A percentile compares a stretch with the other conserved stretches of the same genome.
phyloP scores from a whole-genome alignment of 345 rosid genomes.

The Citrus medica region DNA sequence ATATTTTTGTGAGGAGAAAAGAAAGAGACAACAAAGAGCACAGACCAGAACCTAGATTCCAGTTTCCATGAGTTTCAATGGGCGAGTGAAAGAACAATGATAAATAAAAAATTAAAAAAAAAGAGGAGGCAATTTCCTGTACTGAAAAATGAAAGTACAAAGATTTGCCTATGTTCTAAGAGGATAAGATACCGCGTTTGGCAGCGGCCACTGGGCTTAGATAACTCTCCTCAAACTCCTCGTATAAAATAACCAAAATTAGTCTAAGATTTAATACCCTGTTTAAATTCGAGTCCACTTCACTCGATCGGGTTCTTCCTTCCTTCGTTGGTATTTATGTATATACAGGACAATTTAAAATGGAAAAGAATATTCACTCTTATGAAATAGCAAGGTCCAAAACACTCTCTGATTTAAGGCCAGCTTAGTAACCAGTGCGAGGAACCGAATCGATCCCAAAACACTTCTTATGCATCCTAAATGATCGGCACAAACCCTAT shows the following conservation, averaged over 20 bases:
- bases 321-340: background rate
- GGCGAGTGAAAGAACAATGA: no score
- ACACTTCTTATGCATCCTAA: background rate
- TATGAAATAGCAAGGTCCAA: background rate
- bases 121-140: no score
- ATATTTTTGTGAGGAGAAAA: background rate
- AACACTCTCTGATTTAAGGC: background rate
- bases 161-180: no score
- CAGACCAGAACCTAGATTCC: no score
- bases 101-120: no score
- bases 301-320: no score
- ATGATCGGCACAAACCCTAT: background rate
- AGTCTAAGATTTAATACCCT: background rate
- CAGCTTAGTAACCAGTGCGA: background rate
- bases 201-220: background rate
- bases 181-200: no score
- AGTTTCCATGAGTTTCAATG: no score
- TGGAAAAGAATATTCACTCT: background rate
- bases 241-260: background rate
- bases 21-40: background rate
- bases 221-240: background rate
- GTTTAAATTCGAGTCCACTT: no score
- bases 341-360: background rate
- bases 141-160: no score
- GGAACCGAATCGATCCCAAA: background rate